These are phyloP conservation scores for Eucalyptus globulus DNA, from an alignment of 345 rosid species.

Conservation along the genomic window DNA sequence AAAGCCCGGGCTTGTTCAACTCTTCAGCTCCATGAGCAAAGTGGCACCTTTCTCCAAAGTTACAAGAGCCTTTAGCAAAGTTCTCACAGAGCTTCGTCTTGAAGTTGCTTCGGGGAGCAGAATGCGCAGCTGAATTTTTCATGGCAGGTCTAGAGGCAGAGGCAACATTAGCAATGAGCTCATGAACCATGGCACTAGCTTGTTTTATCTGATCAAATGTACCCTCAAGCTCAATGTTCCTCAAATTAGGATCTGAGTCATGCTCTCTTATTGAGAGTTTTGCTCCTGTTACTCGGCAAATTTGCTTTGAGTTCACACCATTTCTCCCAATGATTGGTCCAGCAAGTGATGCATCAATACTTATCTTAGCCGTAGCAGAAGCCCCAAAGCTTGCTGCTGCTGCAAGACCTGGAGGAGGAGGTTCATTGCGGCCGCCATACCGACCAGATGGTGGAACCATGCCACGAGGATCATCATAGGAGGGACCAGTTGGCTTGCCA, in stretches of 20 bases:
- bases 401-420: constrained; percentile 35
- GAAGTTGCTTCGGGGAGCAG: constrained; percentile 32
- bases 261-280: constrained; percentile 87
- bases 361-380: constrained; percentile 83
- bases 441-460: constrained; percentile 29
- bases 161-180: constrained; percentile 62
- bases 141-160: constrained; percentile 22
- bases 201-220: constrained; percentile 90
- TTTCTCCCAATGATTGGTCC: constrained; percentile 95
- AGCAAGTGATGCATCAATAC: constrained; percentile 83
- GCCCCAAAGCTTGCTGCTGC: constrained; percentile 82
- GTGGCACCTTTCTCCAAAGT: constrained; percentile 85
- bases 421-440: constrained; percentile 41
- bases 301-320: constrained; percentile 90
- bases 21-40: constrained; percentile 86
- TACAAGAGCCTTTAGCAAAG: constrained; percentile 65
- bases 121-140: constrained; percentile 8
- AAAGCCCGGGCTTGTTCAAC: constrained; percentile 35
- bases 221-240: constrained; percentile 95
- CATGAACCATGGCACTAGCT: constrained; percentile 93
- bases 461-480: constrained; percentile 48
- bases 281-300: constrained; percentile 76
- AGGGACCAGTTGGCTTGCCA: constrained; percentile 41
- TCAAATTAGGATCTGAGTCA: constrained; percentile 63
- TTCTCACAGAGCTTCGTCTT: constrained; percentile 83